phyloP scores from a whole-genome alignment of 345 rosid genomes.

The Ceriops tagal region DNA sequence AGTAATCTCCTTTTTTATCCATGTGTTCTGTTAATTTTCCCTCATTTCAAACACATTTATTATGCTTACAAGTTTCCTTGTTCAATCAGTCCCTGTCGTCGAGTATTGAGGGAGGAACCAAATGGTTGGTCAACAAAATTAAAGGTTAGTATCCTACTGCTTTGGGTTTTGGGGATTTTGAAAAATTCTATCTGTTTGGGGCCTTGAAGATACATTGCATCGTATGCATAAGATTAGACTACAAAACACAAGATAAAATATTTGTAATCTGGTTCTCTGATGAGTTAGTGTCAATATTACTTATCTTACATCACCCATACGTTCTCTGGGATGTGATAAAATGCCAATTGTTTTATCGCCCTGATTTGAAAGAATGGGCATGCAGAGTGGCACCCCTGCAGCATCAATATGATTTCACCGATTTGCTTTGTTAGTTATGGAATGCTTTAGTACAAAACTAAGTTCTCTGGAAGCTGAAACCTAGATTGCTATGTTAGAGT shows the following conservation, averaged over 20 bases:
- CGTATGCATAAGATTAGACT: background rate
- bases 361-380: too few species aligned
- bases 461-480: too few species aligned
- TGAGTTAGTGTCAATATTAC: background rate
- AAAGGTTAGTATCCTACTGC: conserved; percentile 52
- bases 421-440: too few species aligned
- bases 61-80: conserved; percentile 3
- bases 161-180: background rate
- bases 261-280: background rate
- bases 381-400: too few species aligned
- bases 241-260: background rate
- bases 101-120: conserved; percentile 88
- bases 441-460: too few species aligned
- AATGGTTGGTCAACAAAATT: conserved; percentile 87
- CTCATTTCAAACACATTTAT: background rate
- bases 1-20: background rate
- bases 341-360: too few species aligned
- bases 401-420: too few species aligned
- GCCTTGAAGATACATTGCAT: background rate
- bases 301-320: too few species aligned
- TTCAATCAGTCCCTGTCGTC: conserved; percentile 59
- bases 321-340: too few species aligned
- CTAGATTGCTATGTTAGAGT: too few species aligned
- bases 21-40: background rate
- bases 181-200: background rate